A percentile compares a stretch with the other conserved stretches of the same genome.
Evolutionary conservation across 495 filamentous ascomycete species (phyloP).

Genomic region (Neurospora intermedia): DNA sequence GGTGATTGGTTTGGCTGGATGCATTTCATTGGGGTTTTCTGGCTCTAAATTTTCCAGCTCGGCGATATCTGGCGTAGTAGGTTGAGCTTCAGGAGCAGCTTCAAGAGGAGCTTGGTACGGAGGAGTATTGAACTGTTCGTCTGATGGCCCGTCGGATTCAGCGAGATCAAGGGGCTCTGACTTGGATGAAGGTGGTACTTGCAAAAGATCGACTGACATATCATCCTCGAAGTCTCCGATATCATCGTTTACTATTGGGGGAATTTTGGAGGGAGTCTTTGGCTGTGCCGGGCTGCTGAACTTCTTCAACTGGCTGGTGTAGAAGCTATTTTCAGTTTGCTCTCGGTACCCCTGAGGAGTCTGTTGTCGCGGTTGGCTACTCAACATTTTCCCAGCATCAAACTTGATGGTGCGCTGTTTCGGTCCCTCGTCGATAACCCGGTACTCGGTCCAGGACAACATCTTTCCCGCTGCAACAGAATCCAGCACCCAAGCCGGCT

Average conservation of each 20-base stretch:
- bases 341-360: constrained; percentile 53
- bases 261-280: background rate
- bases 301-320: constrained; percentile 55
- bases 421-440: constrained; percentile 67
- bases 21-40: constrained; percentile 7
- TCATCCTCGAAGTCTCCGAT: constrained; percentile 14
- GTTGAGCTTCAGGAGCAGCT: background rate
- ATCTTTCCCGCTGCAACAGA: constrained; percentile 70
- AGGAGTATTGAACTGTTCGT: background rate
- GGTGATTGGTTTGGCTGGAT: constrained; percentile 40
- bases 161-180: background rate
- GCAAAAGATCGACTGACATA: constrained; percentile 11
- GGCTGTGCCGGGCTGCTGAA: constrained; percentile 18
- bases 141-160: background rate
- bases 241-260: background rate
- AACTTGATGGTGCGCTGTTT: constrained; percentile 66
- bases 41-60: background rate
- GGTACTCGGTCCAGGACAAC: constrained; percentile 74
- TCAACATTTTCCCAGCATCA: constrained; percentile 56
- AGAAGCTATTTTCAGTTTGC: constrained; percentile 69
- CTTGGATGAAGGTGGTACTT: background rate
- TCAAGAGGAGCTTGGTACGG: background rate
- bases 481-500: constrained; percentile 92
- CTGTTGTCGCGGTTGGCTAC: constrained; percentile 20
- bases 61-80: background rate